Evolutionary conservation across 1,284 basidiomycete genomes (phyloP), one percentile per base, ranked within the genome.

Genomic region (Ustilago loliicola): DNA sequence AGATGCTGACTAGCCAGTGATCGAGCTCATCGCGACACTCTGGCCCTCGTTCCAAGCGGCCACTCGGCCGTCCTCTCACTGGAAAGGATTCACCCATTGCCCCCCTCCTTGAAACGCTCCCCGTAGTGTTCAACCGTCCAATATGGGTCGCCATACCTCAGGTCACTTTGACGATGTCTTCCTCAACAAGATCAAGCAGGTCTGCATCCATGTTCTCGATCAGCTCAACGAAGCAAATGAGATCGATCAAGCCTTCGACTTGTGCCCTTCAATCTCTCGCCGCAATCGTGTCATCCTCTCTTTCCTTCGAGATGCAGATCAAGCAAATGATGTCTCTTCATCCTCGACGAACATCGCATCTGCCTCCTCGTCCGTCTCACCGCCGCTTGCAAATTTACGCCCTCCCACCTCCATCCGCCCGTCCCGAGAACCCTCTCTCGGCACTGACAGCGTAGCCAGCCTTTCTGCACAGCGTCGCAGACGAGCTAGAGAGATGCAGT

Each of bases 201-300:
- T 64, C 21, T 72, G 74, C 56, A 51, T 73, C 19, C 70, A 74
- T 34, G 71, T 77, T 15, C 60, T 80, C 7, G 68, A 77, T 38
- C 66, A 80, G 62, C 69, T 80, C 52, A 80, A 80, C 51, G 53
- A 70, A 9, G 66, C 61, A 27, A 72, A 72, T 53, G 77, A 77
- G 56, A 77, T 80, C 40, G 62, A 72, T 4, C 66, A 71, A 34
- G 74, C 70, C 17, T 70, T 73, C 36, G 74, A 77, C 30, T 55
- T 77, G 17, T 77, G 69, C 54, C 66, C 69, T 45, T 72, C 69
- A 54, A 61, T 72, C 57, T 77, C 74, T 42, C 65, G 74, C 19
- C 67, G 73, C 45, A 76, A 76, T 29, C 73, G 73, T 23, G 73
- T 71, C 57, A 76, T 76, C 23, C 61, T 76, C 45, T 67, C 64